Conservation (phyloP, 805 yeast species). For the Candida sphagnicola region DNA sequence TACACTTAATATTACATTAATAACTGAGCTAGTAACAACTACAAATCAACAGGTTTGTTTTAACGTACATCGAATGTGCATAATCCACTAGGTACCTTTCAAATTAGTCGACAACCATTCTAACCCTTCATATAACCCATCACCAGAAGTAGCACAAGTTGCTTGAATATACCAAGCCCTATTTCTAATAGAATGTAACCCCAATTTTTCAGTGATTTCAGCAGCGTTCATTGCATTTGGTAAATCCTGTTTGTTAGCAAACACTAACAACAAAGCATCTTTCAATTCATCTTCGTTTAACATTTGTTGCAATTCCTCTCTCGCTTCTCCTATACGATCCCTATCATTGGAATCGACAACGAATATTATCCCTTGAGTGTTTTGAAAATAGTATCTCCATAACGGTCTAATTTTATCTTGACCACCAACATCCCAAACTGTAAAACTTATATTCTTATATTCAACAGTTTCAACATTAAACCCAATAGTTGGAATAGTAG, state of each 20-base stretch:
- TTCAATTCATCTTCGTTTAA: constrained; percentile 42
- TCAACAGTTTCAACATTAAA: constrained; percentile 43
- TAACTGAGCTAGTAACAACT: neutral
- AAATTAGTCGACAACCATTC: constrained; percentile 35
- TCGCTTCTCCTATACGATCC: constrained; percentile 40
- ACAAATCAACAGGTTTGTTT: neutral
- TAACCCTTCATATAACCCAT: constrained; percentile 35
- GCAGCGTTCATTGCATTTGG: constrained; percentile 45
- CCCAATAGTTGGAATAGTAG: constrained; percentile 41
- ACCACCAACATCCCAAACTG: constrained; percentile 45
- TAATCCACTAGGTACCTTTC: constrained; percentile 15
- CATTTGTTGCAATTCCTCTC: constrained; percentile 43
- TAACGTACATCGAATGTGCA: too few species aligned
- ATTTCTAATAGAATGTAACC: constrained; percentile 40
- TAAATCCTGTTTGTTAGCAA: constrained; percentile 42
- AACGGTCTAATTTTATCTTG: constrained; percentile 42
- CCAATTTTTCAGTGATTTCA: constrained; percentile 41
- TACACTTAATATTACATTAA: too few species aligned
- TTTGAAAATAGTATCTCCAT: constrained; percentile 43
- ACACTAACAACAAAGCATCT: constrained; percentile 37
- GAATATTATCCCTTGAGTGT: constrained; percentile 40
- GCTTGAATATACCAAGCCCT: constrained; percentile 44
- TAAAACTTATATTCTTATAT: constrained; percentile 39
- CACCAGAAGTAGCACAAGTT: constrained; percentile 40
- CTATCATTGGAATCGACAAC: constrained; percentile 42